Evolutionary conservation across 441 rosid species (phyloP).

Genomic region (Hura crepitans): DNA sequence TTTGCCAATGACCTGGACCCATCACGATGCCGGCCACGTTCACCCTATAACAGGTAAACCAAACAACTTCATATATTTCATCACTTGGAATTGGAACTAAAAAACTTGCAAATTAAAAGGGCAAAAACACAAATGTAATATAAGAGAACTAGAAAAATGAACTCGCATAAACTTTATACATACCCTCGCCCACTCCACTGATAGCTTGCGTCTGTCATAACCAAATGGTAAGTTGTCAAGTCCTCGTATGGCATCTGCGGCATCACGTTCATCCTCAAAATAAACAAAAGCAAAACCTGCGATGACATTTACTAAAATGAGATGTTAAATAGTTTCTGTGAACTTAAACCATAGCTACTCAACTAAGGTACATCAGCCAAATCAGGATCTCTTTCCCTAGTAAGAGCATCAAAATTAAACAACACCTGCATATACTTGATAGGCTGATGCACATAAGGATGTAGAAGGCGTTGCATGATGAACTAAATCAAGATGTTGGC

Average conservation of each 20-base stretch:
- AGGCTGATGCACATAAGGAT: slow-evolving; percentile 69
- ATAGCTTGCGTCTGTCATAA: slow-evolving; percentile 59
- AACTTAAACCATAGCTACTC: slow-evolving; percentile 19
- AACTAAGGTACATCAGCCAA: slow-evolving; percentile 37
- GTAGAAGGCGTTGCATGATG: slow-evolving; percentile 74
- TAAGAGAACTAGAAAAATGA: neutral
- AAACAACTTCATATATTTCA: neutral
- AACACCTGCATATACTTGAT: slow-evolving; percentile 71
- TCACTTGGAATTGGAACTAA: neutral
- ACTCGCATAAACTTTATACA: neutral
- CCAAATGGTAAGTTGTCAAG: slow-evolving; percentile 68
- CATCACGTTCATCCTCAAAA: slow-evolving; percentile 81
- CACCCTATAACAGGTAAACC: slow-evolving; percentile 43
- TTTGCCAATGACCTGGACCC: slow-evolving; percentile 43
- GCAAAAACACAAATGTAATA: neutral
- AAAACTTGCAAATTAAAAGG: neutral
- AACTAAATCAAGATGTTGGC: slow-evolving; percentile 63
- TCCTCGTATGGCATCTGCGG: slow-evolving; percentile 69
- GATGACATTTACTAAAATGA: slow-evolving; percentile 23
- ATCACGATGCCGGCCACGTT: slow-evolving; percentile 60
- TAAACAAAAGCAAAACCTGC: slow-evolving; percentile 92
- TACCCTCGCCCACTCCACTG: slow-evolving; percentile 89
- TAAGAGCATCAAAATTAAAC: slow-evolving; percentile 42
- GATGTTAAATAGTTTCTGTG: slow-evolving; percentile 13
- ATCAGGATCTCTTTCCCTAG: slow-evolving; percentile 36